Conservation (phyloP, 352 stramenopile genomes). For the Phytophthora ramorum region DNA sequence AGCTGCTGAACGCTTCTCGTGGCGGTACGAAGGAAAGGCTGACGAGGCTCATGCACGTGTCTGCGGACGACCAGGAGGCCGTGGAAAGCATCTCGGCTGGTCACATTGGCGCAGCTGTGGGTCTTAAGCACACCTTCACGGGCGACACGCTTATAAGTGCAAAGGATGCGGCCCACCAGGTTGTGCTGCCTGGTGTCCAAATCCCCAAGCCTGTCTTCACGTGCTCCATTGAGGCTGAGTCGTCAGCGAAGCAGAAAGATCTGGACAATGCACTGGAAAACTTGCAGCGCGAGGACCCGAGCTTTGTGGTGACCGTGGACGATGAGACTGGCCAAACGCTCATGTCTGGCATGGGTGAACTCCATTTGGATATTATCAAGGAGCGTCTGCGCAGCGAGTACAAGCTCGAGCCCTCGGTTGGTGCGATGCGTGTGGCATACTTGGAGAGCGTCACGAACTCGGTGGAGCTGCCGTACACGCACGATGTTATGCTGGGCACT, state of each 20-base stretch:
- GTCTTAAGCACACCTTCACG: constrained; percentile 92
- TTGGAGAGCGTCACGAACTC: constrained; percentile 81
- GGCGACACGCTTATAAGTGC: constrained; percentile 94
- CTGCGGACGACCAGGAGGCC: constrained; percentile 90
- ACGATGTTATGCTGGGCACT: constrained; percentile 74
- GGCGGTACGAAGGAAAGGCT: constrained; percentile 62
- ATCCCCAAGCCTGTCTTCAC: constrained; percentile 91
- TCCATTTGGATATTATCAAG: constrained; percentile 95
- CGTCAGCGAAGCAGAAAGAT: constrained; percentile 83
- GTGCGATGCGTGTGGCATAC: constrained; percentile 92
- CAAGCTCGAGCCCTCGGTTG: constrained; percentile 84
- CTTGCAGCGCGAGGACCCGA: constrained; percentile 95
- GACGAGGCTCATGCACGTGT: constrained; percentile 88
- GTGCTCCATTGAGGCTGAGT: constrained; percentile 91
- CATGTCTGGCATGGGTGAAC: constrained; percentile 95
- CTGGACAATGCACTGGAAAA: constrained; percentile 85
- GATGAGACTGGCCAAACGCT: constrained; percentile 98
- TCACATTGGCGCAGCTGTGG: constrained; percentile 93
- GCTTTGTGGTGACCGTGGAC: constrained; percentile 95
- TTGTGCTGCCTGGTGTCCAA: constrained; percentile 69
- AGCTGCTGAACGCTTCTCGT: constrained; percentile 80
- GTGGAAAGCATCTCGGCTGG: constrained; percentile 87
- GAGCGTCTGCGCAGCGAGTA: constrained; percentile 92
- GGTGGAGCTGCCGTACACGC: constrained; percentile 48
- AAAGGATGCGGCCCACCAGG: constrained; percentile 52